These are phyloP conservation scores for Atkinsonella hypoxylon DNA, from an alignment of 2,329 filamentous ascomycete species.

Conservation along the genomic window DNA sequence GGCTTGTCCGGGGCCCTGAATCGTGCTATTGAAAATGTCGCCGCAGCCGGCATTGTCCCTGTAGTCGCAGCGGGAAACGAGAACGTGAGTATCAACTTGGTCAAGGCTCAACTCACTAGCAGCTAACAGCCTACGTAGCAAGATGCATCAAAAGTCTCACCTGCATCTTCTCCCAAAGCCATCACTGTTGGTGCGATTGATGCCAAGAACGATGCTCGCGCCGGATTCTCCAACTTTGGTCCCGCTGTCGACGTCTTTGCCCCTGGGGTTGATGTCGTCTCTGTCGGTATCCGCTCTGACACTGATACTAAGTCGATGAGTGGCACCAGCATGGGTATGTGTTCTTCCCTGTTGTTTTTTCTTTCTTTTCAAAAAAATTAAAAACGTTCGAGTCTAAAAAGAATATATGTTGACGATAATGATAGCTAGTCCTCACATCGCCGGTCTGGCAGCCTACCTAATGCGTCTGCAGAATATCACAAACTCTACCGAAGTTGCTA, in stretches of 20 bases:
- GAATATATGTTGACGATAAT: background rate
- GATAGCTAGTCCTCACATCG: slow-evolving; percentile 50
- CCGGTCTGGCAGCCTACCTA: slow-evolving; percentile 56
- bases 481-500: slow-evolving; percentile 23
- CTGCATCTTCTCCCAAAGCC: slow-evolving; percentile 42
- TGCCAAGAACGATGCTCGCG: slow-evolving; percentile 33
- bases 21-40: slow-evolving; percentile 38
- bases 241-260: slow-evolving; percentile 40
- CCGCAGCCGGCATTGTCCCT: slow-evolving; percentile 39
- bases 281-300: slow-evolving; percentile 38
- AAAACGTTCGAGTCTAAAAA: background rate
- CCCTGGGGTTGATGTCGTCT: slow-evolving; percentile 41
- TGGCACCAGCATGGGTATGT: slow-evolving; percentile 45
- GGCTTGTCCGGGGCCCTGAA: slow-evolving; percentile 37
- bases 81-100: slow-evolving; percentile 20
- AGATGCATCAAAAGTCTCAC: slow-evolving; percentile 38
- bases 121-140: slow-evolving; percentile 14
- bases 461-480: slow-evolving; percentile 43
- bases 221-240: slow-evolving; percentile 49
- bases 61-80: slow-evolving; percentile 52
- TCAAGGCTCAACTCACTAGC: slow-evolving; percentile 3
- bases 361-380: background rate
- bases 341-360: background rate
- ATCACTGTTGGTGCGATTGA: slow-evolving; percentile 50
- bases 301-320: slow-evolving; percentile 33